phyloP scores from a whole-genome alignment of 257 asterid genomes.

The Dorcoceras hygrometricum region DNA sequence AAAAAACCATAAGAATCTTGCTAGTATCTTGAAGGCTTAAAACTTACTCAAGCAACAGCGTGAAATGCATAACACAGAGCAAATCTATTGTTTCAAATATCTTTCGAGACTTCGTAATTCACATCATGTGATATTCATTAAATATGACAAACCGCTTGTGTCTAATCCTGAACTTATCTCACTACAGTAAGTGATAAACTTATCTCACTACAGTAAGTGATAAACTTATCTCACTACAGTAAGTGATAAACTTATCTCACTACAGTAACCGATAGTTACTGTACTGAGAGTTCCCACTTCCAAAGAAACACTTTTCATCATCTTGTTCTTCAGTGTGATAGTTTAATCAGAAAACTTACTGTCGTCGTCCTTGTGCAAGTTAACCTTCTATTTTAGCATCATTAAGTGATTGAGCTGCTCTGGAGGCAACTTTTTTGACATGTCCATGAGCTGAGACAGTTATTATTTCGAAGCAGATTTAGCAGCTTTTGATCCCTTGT shows the following conservation, averaged over 20 bases:
- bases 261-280: too few relatives aligned
- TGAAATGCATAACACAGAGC: not conserved
- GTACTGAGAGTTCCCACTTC: too few relatives aligned
- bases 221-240: too few relatives aligned
- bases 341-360: constrained; percentile 35
- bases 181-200: too few relatives aligned
- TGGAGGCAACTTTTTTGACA: not conserved
- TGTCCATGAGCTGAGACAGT: not conserved
- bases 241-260: too few relatives aligned
- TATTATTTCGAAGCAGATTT: not conserved
- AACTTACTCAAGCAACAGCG: not conserved
- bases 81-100: not conserved
- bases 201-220: too few relatives aligned
- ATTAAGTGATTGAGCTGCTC: not conserved
- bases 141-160: too few relatives aligned
- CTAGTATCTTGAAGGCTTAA: not conserved
- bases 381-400: constrained; percentile 13
- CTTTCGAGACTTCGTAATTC: not conserved
- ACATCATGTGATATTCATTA: not conserved
- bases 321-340: constrained; percentile 31
- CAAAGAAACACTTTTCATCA: constrained; percentile 28
- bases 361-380: constrained; percentile 22
- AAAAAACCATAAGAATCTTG: not conserved
- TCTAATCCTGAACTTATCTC: too few relatives aligned
- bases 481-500: constrained; percentile 19